Conservation (phyloP, 192 early-diverging fungal genomes). For the Cetraspora pellucida region DNA sequence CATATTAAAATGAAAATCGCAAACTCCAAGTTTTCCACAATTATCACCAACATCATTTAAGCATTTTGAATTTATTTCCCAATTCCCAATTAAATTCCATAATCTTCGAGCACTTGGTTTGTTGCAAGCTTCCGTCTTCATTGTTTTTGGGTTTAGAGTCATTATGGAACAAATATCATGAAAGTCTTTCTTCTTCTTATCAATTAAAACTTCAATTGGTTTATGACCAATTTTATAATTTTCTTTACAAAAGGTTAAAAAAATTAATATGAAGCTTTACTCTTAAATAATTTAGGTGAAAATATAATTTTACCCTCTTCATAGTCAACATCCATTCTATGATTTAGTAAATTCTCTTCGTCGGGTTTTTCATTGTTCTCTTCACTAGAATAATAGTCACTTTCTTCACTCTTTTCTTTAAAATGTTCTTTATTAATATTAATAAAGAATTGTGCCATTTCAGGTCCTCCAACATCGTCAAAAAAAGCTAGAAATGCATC, state of each 20-base stretch:
- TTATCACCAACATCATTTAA: background rate
- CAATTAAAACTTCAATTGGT: background rate
- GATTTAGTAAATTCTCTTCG: too few species aligned
- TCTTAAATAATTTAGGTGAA: background rate
- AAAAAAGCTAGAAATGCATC: too few species aligned
- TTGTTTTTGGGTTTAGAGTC: background rate
- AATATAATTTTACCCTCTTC: background rate
- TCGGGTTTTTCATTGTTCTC: too few species aligned
- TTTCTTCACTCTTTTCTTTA: too few species aligned
- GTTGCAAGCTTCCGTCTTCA: background rate
- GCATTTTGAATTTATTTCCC: constrained; percentile 7
- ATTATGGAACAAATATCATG: background rate
- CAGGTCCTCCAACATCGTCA: too few species aligned
- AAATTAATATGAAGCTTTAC: background rate
- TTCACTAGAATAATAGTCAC: too few species aligned
- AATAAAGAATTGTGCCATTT: too few species aligned
- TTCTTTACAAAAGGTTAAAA: background rate
- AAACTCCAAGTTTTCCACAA: background rate
- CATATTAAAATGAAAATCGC: background rate
- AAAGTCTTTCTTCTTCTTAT: background rate
- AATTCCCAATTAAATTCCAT: constrained; percentile 9
- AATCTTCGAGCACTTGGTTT: constrained; percentile 9
- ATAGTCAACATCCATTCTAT: too few species aligned
- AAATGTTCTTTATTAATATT: too few species aligned
- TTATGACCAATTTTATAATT: background rate